Conservation (phyloP, 805 yeast genomes). For the Hemisphaericaspora nanyangensis region DNA sequence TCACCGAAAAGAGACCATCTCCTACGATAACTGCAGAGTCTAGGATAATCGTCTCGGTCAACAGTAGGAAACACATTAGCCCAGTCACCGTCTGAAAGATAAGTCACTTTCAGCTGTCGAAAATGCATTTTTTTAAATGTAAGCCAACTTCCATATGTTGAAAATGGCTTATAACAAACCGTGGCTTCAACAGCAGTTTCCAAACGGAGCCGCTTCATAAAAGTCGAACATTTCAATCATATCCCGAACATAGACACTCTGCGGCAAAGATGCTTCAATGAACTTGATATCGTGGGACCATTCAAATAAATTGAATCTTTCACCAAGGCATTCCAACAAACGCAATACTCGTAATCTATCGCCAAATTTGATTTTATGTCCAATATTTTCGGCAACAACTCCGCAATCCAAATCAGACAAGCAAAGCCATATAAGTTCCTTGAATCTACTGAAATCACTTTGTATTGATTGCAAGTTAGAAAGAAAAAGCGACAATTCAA, state of each 20-base stretch:
- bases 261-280: not conserved
- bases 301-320: not conserved
- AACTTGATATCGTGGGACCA: not conserved
- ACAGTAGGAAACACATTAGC: too few relatives aligned
- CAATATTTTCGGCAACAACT: not conserved
- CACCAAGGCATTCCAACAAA: not conserved
- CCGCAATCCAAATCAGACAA: not conserved
- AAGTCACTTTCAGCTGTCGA: too few relatives aligned
- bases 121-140: too few relatives aligned
- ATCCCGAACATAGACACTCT: not conserved
- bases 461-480: too few relatives aligned
- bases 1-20: too few relatives aligned
- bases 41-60: too few relatives aligned
- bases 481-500: too few relatives aligned
- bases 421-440: not conserved
- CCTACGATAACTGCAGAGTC: too few relatives aligned
- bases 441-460: not conserved
- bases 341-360: not conserved
- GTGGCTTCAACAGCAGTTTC: not conserved
- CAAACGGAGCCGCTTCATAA: not conserved
- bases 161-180: too few relatives aligned
- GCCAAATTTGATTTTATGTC: not conserved
- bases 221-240: not conserved
- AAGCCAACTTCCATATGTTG: not conserved
- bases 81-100: too few relatives aligned